Base-by-base conservation (phyloP, 2,329 filamentous ascomycete genomes). In the Emydomyces testavorans region DNA sequence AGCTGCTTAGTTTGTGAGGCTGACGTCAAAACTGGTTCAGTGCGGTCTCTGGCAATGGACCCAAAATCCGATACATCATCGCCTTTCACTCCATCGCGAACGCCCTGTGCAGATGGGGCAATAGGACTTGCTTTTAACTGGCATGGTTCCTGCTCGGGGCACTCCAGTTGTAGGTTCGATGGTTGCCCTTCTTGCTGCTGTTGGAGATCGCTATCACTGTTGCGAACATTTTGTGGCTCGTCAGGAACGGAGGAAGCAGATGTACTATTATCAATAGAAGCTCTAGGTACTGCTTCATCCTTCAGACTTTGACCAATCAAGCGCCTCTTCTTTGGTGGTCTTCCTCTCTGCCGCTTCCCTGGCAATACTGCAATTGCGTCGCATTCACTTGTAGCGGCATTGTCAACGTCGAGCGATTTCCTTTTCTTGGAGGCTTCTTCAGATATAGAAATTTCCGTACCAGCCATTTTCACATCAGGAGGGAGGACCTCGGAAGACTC, bases 311-410 rank as follows among this genome's bases (percentile, higher is more conserved):
- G 7, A 10, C 4, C 2, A 5, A 13, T 28, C 5, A 28, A 13
- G 18, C 15, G 24, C 8, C 8, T 11, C 20, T 13, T 51, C 49
- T 61, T 62, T 4, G 51, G 34, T 21, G 51, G 54, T n/a, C 53
- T 51, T 23, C 50, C 54, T 20, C 23, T 52, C 31, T 21, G 43
- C 13, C 10, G 16, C 1, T 24, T 49, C 23, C n/a, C 7, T 6
- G 24, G 40, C 21, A 18, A 24, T 8, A 4, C 18, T 26, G 31
- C 3, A 4, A 8, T 34, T 16, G 15, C n/a, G n/a, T 38, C 6
- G 7, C 7, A 18, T 16, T 23, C 10, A 4, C 5, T 21, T 4
- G 31, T 6, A 20, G 7, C 13, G 15, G 4, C 21, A 15, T 34
- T 44, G 7, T 15, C 37, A 15, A 15, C 3, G n/a, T 39, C 34